Conservation (phyloP, 2,329 filamentous ascomycete species). For the Beauveria medogensis region DNA sequence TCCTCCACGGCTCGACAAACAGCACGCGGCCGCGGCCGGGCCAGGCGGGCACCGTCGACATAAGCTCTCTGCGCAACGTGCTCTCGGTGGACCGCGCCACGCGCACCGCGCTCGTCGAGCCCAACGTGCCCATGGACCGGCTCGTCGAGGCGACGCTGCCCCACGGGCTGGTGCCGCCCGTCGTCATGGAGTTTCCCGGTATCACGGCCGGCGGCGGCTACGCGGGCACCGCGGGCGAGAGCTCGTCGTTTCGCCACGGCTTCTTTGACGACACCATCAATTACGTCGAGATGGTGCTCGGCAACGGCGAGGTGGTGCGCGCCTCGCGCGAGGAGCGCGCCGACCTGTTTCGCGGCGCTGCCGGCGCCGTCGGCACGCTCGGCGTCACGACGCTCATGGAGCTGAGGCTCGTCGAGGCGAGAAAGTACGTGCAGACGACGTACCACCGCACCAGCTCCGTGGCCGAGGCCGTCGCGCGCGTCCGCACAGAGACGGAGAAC, state of each 20-base stretch:
- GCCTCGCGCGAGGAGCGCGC: conserved; percentile 33
- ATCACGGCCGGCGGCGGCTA: conserved; percentile 68
- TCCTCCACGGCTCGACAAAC: conserved; percentile 72
- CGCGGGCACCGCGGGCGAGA: conserved; percentile 64
- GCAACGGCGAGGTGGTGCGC: conserved; percentile 54
- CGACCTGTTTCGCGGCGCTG: conserved; percentile 59
- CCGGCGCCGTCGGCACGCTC: conserved; percentile 59
- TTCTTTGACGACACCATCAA: conserved; percentile 62
- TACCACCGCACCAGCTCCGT: conserved; percentile 48
- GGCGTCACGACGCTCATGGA: conserved; percentile 61
- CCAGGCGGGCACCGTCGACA: conserved; percentile 46
- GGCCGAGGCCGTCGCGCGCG: conserved; percentile 36
- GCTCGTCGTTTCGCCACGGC: conserved; percentile 60
- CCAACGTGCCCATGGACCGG: conserved; percentile 67
- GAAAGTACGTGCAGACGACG: conserved; percentile 52
- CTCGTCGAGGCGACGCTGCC: conserved; percentile 58
- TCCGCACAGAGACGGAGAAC: conserved; percentile 38
- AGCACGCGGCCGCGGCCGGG: conserved; percentile 48
- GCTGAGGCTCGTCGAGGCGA: conserved; percentile 52
- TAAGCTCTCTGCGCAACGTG: conserved; percentile 55
- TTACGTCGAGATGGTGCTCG: conserved; percentile 61
- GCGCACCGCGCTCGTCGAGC: conserved; percentile 60
- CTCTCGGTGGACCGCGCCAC: conserved; percentile 49
- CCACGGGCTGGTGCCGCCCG: conserved; percentile 59
- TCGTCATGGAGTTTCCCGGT: conserved; percentile 70